These are phyloP conservation scores for Tephrocybe sp. DNA, from an alignment of 768 basidiomycete species.

Conservation along the genomic window DNA sequence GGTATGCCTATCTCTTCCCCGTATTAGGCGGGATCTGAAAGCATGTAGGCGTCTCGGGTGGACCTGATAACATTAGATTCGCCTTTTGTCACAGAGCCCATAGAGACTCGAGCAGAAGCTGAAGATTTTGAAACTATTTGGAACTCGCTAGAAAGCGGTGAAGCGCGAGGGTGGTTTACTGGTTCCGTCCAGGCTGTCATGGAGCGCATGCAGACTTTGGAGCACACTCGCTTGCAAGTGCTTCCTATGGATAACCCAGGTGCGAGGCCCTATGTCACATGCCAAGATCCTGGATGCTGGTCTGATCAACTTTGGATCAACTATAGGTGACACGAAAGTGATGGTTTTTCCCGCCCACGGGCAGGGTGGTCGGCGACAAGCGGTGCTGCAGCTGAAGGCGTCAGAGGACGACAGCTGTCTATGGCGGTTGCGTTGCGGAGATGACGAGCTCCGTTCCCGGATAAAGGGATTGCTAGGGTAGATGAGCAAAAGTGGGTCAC, in stretches of 20 bases:
- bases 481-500: background rate
- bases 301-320: slow-evolving; percentile 16
- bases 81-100: slow-evolving; percentile 55
- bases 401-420: slow-evolving; percentile 69
- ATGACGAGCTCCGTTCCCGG: slow-evolving; percentile 35
- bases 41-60: slow-evolving; percentile 26
- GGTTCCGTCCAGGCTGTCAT: slow-evolving; percentile 51
- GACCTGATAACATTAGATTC: slow-evolving; percentile 79
- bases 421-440: slow-evolving; percentile 63
- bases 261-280: slow-evolving; percentile 21
- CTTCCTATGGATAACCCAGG: slow-evolving; percentile 61
- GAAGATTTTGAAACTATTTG: slow-evolving; percentile 56
- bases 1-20: slow-evolving; percentile 10
- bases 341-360: slow-evolving; percentile 38
- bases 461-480: slow-evolving; percentile 41
- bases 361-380: slow-evolving; percentile 17
- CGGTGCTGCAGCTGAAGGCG: slow-evolving; percentile 55
- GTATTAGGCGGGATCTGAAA: background rate
- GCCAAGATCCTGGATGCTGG: background rate
- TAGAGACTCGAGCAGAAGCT: slow-evolving; percentile 10
- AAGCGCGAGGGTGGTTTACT: slow-evolving; percentile 70
- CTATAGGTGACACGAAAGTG: slow-evolving; percentile 60
- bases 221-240: slow-evolving; percentile 41
- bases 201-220: slow-evolving; percentile 48
- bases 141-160: slow-evolving; percentile 45